phyloP scores from a whole-genome alignment of 129 eudicot genomes.

The Pittosporum tobira region DNA sequence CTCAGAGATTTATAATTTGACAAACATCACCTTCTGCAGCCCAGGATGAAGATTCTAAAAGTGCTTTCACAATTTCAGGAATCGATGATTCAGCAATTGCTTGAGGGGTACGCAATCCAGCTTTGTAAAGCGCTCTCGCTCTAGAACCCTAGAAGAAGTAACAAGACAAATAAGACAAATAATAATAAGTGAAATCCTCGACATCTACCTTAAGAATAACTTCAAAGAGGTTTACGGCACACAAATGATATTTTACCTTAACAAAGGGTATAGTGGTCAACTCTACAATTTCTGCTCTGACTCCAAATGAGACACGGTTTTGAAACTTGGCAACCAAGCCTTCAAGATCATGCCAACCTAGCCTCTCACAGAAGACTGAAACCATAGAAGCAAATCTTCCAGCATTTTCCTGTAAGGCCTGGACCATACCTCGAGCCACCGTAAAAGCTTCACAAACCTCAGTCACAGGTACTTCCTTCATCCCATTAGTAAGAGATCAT shows the following conservation, averaged over 20 bases:
- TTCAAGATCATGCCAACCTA: conserved; percentile 98
- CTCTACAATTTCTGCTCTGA: conserved; percentile 95
- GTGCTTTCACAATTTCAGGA: conserved; percentile 73
- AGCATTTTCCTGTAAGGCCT: conserved; percentile 94
- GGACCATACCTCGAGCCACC: conserved; percentile 99
- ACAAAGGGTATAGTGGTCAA: conserved; percentile 77
- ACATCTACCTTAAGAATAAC: background rate
- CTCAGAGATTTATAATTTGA: background rate
- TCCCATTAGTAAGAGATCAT: conserved; percentile 11
- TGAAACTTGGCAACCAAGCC: conserved; percentile 77
- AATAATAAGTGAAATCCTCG: conserved; percentile 1
- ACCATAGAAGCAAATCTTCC: conserved; percentile 99
- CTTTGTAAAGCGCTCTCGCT: conserved; percentile 94
- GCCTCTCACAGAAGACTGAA: conserved; percentile 95
- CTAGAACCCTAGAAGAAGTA: conserved; percentile 64
- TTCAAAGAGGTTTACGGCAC: conserved; percentile 5
- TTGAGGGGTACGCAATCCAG: conserved; percentile 88
- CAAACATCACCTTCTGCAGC: conserved; percentile 56
- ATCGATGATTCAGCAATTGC: conserved; percentile 92
- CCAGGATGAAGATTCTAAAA: conserved; percentile 93
- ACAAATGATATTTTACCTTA: conserved; percentile 40
- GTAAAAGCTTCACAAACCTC: conserved; percentile 84
- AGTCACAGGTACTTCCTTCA: conserved; percentile 81
- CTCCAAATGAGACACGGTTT: conserved; percentile 95
- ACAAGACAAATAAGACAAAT: background rate